Evolutionary conservation across 352 stramenopile genomes (phyloP).

Genomic region (Peronospora farinosa): DNA sequence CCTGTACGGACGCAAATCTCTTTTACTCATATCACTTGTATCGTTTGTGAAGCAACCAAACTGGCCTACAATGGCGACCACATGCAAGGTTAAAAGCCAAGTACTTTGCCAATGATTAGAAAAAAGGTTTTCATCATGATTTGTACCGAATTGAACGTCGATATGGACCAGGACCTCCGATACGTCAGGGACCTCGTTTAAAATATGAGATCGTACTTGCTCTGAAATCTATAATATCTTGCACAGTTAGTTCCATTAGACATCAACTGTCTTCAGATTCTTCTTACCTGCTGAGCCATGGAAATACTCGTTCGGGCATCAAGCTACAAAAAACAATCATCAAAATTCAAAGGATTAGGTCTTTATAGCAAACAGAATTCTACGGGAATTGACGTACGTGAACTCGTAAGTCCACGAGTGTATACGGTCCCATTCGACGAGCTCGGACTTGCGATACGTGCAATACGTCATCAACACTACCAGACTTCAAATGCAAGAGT

Average conservation of each 20-base stretch:
- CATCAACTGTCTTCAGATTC: neutral
- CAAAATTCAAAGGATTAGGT: constrained; percentile 2
- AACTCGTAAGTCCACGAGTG: constrained; percentile 76
- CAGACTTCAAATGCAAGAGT: constrained; percentile 31
- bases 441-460: constrained; percentile 78
- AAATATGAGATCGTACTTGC: constrained; percentile 62
- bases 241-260: constrained; percentile 1
- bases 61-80: constrained; percentile 17
- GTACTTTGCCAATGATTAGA: neutral
- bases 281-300: constrained; percentile 73
- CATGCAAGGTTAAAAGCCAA: neutral
- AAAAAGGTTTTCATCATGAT: neutral
- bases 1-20: constrained; percentile 63
- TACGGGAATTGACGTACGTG: constrained; percentile 46
- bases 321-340: constrained; percentile 29
- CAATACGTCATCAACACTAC: constrained; percentile 72
- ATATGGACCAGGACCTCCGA: constrained; percentile 86
- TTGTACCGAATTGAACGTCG: constrained; percentile 61
- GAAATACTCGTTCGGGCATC: constrained; percentile 77
- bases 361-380: neutral
- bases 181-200: constrained; percentile 64
- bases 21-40: constrained; percentile 32
- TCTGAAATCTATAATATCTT: constrained; percentile 43
- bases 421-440: constrained; percentile 83
- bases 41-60: constrained; percentile 17